Evolutionary conservation across 2,329 filamentous ascomycete species (phyloP).

Genomic region (Trichophyton simii): DNA sequence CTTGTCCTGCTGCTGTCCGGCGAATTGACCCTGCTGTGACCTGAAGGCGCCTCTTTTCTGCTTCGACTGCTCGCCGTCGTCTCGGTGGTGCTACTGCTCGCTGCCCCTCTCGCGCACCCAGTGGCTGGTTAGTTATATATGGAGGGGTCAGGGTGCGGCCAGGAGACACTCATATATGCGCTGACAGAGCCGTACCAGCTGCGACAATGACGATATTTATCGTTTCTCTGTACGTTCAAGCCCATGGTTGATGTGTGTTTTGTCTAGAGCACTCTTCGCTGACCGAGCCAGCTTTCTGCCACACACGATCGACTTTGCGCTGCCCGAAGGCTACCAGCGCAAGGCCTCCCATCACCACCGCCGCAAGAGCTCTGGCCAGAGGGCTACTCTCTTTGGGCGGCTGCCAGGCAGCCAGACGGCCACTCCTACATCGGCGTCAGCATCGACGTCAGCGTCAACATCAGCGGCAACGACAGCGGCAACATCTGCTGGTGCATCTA

Average conservation of each 20-base stretch:
- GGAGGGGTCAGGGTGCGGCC: background rate
- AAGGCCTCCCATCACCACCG: slow-evolving; percentile 5
- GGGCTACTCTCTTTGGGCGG: slow-evolving; percentile 27
- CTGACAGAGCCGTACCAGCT: background rate
- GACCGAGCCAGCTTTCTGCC: slow-evolving; percentile 61
- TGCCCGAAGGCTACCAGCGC: slow-evolving; percentile 22
- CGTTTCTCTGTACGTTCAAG: slow-evolving; percentile 42
- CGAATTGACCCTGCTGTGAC: background rate
- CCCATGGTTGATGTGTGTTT: slow-evolving; percentile 33
- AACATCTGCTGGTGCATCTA: background rate
- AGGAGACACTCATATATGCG: background rate
- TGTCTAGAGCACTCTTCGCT: slow-evolving; percentile 13
- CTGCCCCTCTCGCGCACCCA: background rate
- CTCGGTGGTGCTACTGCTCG: background rate
- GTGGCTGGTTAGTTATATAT: background rate
- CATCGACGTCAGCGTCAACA: background rate
- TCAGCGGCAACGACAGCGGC: background rate
- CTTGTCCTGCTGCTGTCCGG: background rate
- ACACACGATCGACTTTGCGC: slow-evolving; percentile 79
- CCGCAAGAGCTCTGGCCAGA: slow-evolving; percentile 12
- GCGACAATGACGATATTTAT: slow-evolving; percentile 46
- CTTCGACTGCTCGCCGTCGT: background rate
- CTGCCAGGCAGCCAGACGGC: slow-evolving; percentile 10
- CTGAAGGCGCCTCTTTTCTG: background rate
- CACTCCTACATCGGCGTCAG: background rate